Evolutionary conservation across 208 protist genomes (phyloP).

Genomic region (Polymyxa betae): DNA sequence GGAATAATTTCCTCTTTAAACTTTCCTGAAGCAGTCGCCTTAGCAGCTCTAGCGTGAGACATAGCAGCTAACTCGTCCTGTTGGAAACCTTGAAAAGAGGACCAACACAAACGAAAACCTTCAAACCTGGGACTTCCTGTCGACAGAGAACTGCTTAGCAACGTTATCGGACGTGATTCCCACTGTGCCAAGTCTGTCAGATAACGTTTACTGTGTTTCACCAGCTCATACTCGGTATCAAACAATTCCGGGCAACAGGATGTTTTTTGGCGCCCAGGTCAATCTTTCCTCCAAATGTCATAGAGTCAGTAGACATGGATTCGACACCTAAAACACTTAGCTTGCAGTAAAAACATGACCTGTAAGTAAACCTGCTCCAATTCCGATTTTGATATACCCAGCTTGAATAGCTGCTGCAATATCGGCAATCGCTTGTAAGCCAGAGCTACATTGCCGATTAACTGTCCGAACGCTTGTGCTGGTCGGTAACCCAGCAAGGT

Average conservation of each 20-base stretch:
- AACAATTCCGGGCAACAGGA: constrained; percentile 30
- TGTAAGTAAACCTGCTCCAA: constrained; percentile 58
- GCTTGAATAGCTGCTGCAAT: constrained; percentile 60
- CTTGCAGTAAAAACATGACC: background rate
- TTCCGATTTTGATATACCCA: constrained; percentile 63
- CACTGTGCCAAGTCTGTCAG: constrained; percentile 70
- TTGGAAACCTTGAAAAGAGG: background rate
- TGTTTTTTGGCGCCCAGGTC: constrained; percentile 37
- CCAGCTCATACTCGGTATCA: constrained; percentile 53
- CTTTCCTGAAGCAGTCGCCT: constrained; percentile 59
- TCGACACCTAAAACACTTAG: constrained; percentile 64
- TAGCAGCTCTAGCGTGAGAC: constrained; percentile 59
- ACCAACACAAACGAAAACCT: background rate
- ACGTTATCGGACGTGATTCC: constrained; percentile 71
- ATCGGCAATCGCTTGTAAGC: constrained; percentile 67
- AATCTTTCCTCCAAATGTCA: constrained; percentile 56
- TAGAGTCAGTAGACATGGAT: constrained; percentile 61
- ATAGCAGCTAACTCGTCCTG: constrained; percentile 65
- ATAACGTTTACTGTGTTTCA: no score
- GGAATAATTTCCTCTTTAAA: constrained; percentile 71
- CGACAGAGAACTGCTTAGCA: constrained; percentile 63
- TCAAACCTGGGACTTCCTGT: constrained; percentile 52
- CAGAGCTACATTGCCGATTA: constrained; percentile 68
- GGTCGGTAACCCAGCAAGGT: constrained; percentile 65
- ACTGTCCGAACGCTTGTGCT: constrained; percentile 48